Evolutionary conservation across 2,329 filamentous ascomycete genomes (phyloP), one percentile per base, ranked within the genome.

Genomic region (Aspergillus felis): DNA sequence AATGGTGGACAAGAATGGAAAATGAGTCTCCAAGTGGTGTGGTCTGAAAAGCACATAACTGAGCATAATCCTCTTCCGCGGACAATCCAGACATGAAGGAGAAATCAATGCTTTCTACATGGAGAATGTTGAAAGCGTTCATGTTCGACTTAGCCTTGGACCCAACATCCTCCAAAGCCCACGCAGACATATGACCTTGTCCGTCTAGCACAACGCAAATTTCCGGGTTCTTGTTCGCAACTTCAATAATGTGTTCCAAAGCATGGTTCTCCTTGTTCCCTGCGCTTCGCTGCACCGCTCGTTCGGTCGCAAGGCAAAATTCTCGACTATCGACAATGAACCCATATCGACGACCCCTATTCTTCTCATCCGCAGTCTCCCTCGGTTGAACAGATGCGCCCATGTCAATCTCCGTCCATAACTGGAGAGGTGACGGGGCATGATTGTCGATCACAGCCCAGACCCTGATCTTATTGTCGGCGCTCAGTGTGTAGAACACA

Each of bases 81-180:
- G 66, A 61, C 20, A 68, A 53, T 10, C 60, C 70, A 10, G 66
- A 55, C 57, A 71, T 67, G 57, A 79, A 74, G 4, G 72, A 73
- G 47, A 80, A 70, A 46, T 76, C 66, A 56, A 87, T 64, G 1
- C 82, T 82, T 66, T 90, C 85, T 27, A 92, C 84, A 67, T 95
- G 90, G 1, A 91, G 86, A 64, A 97, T 87, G 68, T 91, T 94
- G 78, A 94, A 95, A n/a, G 93, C 84, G 60, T 87, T 86, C 28
- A 85, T 81, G 3, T 83, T 80, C 58, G 84, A 84, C 63, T 84
- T 85, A 32, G 81, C 79, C 68, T 87, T 91, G 65, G 84, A 87
- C 38, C 89, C 88, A 22, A 96, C 84, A 68, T 93, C 92, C 71
- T 97, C 92, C 56, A 99, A 77, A 0, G 91, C 93, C 90, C 93